phyloP scores from a whole-genome alignment of 352 stramenopile genomes.

The Globisporangium mamillatum region DNA sequence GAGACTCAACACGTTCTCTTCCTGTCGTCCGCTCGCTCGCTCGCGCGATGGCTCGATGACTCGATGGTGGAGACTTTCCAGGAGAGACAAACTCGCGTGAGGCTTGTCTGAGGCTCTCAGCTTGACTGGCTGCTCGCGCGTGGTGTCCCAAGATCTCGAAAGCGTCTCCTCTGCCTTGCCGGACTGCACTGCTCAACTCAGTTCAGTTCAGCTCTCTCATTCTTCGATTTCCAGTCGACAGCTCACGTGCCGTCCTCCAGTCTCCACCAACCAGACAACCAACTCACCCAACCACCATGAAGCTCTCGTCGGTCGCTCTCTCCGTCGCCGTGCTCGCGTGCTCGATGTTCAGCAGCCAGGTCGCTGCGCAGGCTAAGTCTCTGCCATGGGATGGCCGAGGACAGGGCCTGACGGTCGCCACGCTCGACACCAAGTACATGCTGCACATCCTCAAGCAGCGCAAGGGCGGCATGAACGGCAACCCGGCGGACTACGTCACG shows the following conservation, averaged over 20 bases:
- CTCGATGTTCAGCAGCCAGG: slow-evolving; percentile 16
- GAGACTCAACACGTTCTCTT: neutral
- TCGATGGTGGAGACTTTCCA: neutral
- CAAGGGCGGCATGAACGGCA: slow-evolving; percentile 33
- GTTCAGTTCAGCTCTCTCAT: neutral
- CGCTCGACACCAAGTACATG: slow-evolving; percentile 54
- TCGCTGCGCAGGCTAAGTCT: slow-evolving; percentile 21
- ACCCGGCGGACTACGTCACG: slow-evolving; percentile 51
- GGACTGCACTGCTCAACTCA: neutral
- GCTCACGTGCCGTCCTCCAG: neutral
- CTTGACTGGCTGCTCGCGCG: neutral
- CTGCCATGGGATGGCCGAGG: slow-evolving; percentile 61
- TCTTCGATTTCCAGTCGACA: slow-evolving; percentile 5
- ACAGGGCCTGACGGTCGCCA: slow-evolving; percentile 47
- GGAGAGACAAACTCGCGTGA: neutral
- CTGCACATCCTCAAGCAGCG: slow-evolving; percentile 67
- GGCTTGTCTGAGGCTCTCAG: neutral
- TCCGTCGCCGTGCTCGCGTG: slow-evolving; percentile 26
- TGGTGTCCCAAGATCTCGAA: neutral
- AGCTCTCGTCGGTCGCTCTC: slow-evolving; percentile 28
- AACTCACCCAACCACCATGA: slow-evolving; percentile 17
- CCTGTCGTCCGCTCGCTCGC: neutral
- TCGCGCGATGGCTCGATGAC: neutral
- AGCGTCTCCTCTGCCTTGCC: neutral
- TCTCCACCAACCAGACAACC: neutral